These are phyloP conservation scores for Pilaira anomala DNA, from an alignment of 192 early-diverging fungal genomes.

Conservation along the genomic window DNA sequence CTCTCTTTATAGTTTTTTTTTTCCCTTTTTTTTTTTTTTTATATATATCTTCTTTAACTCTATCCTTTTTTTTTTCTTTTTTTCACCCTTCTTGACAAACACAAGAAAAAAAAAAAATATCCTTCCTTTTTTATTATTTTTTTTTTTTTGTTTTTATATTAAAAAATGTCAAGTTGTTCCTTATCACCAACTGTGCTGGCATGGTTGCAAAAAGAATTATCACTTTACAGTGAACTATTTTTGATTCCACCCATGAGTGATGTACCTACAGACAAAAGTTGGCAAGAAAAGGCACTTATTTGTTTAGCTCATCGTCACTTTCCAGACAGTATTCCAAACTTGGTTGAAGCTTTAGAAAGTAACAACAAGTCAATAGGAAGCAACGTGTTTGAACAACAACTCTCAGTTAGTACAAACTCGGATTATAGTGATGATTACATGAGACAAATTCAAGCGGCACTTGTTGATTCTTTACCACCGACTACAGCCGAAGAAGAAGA, in stretches of 20 bases:
- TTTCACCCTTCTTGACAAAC: background rate
- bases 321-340: conserved; percentile 17
- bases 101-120: conserved; percentile 1
- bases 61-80: background rate
- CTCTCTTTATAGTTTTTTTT: conserved; percentile 3
- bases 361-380: too few relatives aligned
- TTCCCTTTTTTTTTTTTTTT: conserved; percentile 9
- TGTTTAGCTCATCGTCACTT: conserved; percentile 19
- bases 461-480: too few relatives aligned
- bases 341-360: background rate
- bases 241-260: conserved; percentile 20
- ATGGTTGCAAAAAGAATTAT: conserved; percentile 19
- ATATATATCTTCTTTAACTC: background rate
- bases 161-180: background rate
- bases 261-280: conserved; percentile 2
- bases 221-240: conserved; percentile 7
- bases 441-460: too few relatives aligned
- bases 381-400: too few relatives aligned
- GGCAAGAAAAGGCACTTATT: conserved; percentile 1
- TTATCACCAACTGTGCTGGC: conserved; percentile 15
- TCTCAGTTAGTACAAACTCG: too few relatives aligned
- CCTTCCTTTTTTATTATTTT: too few relatives aligned
- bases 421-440: too few relatives aligned
- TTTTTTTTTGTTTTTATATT: too few relatives aligned
- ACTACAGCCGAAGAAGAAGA: too few relatives aligned